phyloP scores from a whole-genome alignment of 2,329 filamentous ascomycete species.

The Colletotrichum costaricense region DNA sequence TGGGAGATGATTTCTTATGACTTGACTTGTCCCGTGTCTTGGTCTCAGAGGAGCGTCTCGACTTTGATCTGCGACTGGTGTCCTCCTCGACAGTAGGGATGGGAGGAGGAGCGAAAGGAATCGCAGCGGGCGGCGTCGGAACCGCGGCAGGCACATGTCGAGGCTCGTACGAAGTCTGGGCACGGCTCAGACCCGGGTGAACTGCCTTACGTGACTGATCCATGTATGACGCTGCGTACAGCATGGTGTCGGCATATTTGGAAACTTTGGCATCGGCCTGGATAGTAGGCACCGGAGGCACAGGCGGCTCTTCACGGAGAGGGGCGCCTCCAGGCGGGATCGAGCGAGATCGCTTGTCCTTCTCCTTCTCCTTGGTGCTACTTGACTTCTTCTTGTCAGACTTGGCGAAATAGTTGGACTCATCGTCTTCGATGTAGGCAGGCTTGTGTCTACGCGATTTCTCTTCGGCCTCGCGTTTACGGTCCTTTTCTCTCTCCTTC shows the following conservation, averaged over 20 bases:
- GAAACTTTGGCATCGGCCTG: conserved; percentile 1
- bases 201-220: conserved; percentile 23
- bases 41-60: conserved; percentile 35
- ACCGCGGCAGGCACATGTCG: conserved; percentile 24
- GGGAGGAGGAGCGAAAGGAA: conserved; percentile 12
- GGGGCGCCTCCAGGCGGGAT: conserved; percentile 10
- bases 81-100: conserved; percentile 30
- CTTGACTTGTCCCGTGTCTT: conserved; percentile 35
- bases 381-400: conserved; percentile 52
- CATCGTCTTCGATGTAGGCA: conserved; percentile 51
- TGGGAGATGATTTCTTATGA: conserved; percentile 35
- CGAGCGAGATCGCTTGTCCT: conserved; percentile 32
- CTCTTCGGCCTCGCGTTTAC: conserved; percentile 49
- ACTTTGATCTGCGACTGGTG: conserved; percentile 33
- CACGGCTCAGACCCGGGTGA: conserved; percentile 15
- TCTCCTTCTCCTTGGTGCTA: conserved; percentile 48
- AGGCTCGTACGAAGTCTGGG: conserved; percentile 20
- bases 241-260: conserved; percentile 21
- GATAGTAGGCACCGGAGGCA: conserved; percentile 9
- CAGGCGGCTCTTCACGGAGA: conserved; percentile 3
- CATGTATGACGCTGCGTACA: conserved; percentile 35
- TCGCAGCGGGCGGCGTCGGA: conserved; percentile 28
- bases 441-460: conserved; percentile 43
- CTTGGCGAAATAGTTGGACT: conserved; percentile 39
- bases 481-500: conserved; percentile 49